Base-by-base conservation (phyloP, 352 stramenopile genomes). In the Phytophthora crassamura region DNA sequence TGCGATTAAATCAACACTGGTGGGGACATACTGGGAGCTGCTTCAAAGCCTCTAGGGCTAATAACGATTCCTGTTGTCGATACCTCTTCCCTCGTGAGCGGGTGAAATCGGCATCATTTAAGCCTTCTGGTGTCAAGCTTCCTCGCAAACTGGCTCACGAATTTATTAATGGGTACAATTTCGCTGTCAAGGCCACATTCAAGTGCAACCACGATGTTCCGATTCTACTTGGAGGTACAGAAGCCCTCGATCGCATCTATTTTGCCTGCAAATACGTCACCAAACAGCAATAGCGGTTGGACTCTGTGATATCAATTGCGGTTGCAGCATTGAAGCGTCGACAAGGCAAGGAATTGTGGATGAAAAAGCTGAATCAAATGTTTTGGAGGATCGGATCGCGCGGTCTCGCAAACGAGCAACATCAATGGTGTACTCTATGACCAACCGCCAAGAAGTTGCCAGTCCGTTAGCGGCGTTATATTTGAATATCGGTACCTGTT, bases 91-190 rank as follows among this genome's bases (percentile, higher is more conserved):
- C 5, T 25, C 49, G 49, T 33, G 49, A 58, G 14, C 5, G 7
- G 16, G 35, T 48, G 2, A 10, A 28, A 7, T 7, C 10, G 4
- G 33, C 43, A 14, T 10, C 38, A 14, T 48, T 58, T 18, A 9
- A 48, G 8, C 7, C 38, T 7, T 47, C 36, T n/a, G 50, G 50
- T 3, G 48, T 56, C 10, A 10, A 43, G 34, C 15, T 56, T 2
- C 6, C 22, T 5, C 33, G 48, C 18, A 42, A 36, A 20, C 15
- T 56, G 1, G 33, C 5, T 4, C 48, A 56, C 16, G 48, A 56
- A 8, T 56, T 35, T 34, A 34, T 56, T 7, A 56, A 56, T 34
- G 33, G 48, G 9, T 45, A 45, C 18, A 56, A 56, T 18, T 56
- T 45, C 34, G 34, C 8, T 8, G n/a, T 56, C 10, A 45, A 45